Percentiles rank a stretch among this genome's conserved stretches.
Evolutionary conservation across 805 yeast genomes (phyloP).

Genomic region (Ogataea kodamae): DNA sequence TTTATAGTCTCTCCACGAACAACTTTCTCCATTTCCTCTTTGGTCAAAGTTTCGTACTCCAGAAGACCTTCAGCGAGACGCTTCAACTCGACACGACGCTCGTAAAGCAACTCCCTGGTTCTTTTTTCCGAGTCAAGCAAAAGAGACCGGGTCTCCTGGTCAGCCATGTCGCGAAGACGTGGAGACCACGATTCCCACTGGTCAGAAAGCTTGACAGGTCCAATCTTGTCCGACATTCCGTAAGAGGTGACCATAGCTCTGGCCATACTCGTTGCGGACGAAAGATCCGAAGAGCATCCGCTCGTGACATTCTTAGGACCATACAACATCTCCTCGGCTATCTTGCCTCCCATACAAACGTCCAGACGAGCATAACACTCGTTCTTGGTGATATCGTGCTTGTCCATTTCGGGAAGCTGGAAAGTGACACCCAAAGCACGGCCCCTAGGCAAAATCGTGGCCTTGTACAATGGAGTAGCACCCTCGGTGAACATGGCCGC

Average conservation of each 20-base stretch:
- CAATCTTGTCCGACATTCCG: constrained; percentile 93
- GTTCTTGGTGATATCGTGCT: constrained; percentile 83
- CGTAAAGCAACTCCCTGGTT: constrained; percentile 63
- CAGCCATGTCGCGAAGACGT: constrained; percentile 82
- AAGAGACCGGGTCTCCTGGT: constrained; percentile 79
- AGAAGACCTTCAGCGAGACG: constrained; percentile 89
- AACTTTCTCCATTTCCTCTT: constrained; percentile 84
- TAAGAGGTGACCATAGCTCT: constrained; percentile 95
- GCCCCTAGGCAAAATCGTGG: constrained; percentile 95
- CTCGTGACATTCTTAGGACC: constrained; percentile 92
- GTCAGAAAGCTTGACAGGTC: constrained; percentile 86
- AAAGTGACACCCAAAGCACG: constrained; percentile 95
- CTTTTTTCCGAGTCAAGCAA: constrained; percentile 76
- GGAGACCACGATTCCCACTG: constrained; percentile 96
- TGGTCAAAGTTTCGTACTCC: constrained; percentile 91
- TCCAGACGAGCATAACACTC: constrained; percentile 91
- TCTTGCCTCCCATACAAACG: constrained; percentile 98
- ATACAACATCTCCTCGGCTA: constrained; percentile 90
- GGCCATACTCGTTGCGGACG: constrained; percentile 87
- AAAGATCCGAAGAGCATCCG: constrained; percentile 91
- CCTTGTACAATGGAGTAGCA: constrained; percentile 93
- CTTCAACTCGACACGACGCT: constrained; percentile 65
- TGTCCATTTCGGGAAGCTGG: constrained; percentile 98
- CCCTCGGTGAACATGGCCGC: constrained; percentile 94
- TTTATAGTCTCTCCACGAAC: constrained; percentile 74